A percentile compares a stretch with the other conserved stretches of the same genome.
phyloP scores from a whole-genome alignment of 2,329 filamentous ascomycete species.

The Cordyceps tenuipes region DNA sequence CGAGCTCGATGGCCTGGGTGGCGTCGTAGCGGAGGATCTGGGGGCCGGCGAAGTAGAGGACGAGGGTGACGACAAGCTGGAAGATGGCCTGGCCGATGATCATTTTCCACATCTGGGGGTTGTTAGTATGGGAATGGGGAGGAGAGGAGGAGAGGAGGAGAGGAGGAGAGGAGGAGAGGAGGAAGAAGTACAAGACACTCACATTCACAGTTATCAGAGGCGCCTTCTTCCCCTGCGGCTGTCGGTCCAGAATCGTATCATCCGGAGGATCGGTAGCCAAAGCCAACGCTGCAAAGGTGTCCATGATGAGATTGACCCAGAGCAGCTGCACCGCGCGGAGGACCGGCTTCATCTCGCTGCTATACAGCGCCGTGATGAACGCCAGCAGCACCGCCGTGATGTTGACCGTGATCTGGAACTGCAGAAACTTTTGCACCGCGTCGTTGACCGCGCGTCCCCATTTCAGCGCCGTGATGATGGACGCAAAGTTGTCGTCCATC shows the following conservation, averaged over 20 bases:
- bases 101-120: conserved; percentile 53
- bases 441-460: conserved; percentile 58
- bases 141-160: too few species aligned
- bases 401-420: conserved; percentile 57
- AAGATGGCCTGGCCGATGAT: conserved; percentile 54
- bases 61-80: conserved; percentile 50
- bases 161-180: neutral
- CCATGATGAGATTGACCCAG: conserved; percentile 59
- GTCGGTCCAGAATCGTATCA: conserved; percentile 46
- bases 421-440: conserved; percentile 55
- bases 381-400: conserved; percentile 53
- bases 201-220: conserved; percentile 59
- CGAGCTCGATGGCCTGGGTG: conserved; percentile 37
- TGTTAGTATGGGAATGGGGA: neutral
- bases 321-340: conserved; percentile 52
- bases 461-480: conserved; percentile 52
- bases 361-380: conserved; percentile 49
- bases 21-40: conserved; percentile 44
- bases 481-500: conserved; percentile 52
- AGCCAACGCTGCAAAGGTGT: conserved; percentile 58
- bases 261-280: conserved; percentile 56
- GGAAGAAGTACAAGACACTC: neutral
- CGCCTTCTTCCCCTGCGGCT: conserved; percentile 53
- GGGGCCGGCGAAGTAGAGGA: conserved; percentile 52
- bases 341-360: conserved; percentile 41